Conservation (phyloP, 2,329 filamentous ascomycete genomes). For the Metarhizium humberi region DNA sequence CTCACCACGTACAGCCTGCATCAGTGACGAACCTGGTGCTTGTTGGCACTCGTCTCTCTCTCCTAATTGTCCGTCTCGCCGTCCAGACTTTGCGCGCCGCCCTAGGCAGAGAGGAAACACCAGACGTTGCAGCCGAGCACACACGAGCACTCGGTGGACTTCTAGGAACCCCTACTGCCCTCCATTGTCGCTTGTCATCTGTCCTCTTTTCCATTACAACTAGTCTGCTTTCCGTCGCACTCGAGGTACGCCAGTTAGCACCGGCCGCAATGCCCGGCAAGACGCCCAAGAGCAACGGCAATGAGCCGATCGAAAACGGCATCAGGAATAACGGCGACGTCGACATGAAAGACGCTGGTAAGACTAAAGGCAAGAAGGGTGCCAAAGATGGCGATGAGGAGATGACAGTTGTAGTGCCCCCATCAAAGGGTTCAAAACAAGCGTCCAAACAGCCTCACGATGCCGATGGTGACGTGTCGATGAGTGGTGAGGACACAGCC, state of each 20-base stretch:
- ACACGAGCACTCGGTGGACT: conserved; percentile 1
- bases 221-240: neutral
- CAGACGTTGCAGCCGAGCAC: conserved; percentile 4
- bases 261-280: conserved; percentile 55
- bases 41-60: conserved; percentile 6
- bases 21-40: neutral
- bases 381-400: conserved; percentile 63
- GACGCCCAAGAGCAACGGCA: conserved; percentile 63
- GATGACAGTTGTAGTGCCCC: conserved; percentile 74
- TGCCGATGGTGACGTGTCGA: conserved; percentile 60
- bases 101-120: conserved; percentile 3
- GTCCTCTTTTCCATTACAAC: neutral
- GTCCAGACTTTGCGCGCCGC: conserved; percentile 2
- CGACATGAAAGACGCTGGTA: conserved; percentile 61
- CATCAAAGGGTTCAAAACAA: conserved; percentile 55
- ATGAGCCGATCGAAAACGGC: conserved; percentile 60
- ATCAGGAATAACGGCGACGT: conserved; percentile 53
- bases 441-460: conserved; percentile 47
- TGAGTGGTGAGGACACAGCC: conserved; percentile 53
- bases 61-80: neutral
- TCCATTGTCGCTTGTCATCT: neutral
- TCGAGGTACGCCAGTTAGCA: conserved; percentile 1
- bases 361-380: conserved; percentile 56
- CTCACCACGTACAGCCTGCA: neutral
- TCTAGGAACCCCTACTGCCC: neutral